Conservation (phyloP, 2,329 filamentous ascomycete genomes). For the Dactylellina cionopaga region DNA sequence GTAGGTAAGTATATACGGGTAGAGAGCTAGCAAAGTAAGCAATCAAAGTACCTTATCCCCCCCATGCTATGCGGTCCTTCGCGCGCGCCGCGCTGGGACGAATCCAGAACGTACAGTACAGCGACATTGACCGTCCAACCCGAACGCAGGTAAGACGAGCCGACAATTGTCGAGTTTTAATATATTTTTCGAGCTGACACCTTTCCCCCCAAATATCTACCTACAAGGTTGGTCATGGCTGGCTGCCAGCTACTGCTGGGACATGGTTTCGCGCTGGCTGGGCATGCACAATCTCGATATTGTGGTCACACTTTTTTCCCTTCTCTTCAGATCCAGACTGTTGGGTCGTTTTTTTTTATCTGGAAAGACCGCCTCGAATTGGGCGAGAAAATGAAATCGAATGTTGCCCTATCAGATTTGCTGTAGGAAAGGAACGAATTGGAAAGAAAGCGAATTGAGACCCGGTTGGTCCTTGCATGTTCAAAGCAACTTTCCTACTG, state of each 20-base stretch:
- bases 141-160: constrained; percentile 25
- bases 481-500: neutral
- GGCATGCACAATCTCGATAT: neutral
- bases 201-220: neutral
- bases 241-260: neutral
- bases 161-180: no score
- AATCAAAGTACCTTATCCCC: neutral
- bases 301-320: neutral
- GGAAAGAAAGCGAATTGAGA: neutral
- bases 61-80: no score
- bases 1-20: no score
- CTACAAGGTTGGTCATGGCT: no score
- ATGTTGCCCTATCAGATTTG: constrained; percentile 4
- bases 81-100: neutral
- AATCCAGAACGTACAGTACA: neutral
- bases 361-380: no score
- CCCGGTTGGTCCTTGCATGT: neutral
- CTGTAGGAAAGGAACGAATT: neutral
- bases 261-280: neutral
- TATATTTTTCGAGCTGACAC: neutral
- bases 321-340: neutral
- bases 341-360: no score
- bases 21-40: neutral
- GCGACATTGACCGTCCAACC: neutral
- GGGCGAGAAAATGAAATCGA: neutral